phyloP scores from a whole-genome alignment of 129 eudicot genomes.

The Kitagawia praeruptora region DNA sequence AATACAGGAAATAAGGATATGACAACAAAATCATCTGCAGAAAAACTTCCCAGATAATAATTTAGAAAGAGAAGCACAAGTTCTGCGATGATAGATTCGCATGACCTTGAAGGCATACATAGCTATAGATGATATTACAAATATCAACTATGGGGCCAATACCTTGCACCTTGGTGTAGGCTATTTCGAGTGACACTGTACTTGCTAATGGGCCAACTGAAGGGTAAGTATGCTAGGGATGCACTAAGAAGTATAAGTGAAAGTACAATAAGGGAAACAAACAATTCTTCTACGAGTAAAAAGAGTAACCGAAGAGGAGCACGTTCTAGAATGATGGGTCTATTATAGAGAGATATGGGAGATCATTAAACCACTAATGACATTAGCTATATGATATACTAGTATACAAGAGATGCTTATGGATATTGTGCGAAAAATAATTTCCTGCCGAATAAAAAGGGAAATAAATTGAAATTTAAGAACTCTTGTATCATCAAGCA shows the following conservation, averaged over 20 bases:
- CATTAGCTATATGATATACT: too few species aligned
- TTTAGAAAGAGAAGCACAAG: neutral
- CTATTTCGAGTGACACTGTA: neutral
- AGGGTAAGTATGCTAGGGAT: neutral
- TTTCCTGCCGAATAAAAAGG: neutral
- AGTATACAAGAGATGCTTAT: neutral
- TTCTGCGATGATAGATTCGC: neutral
- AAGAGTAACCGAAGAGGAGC: neutral
- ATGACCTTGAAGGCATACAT: neutral
- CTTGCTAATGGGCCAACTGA: neutral
- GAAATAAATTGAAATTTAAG: neutral
- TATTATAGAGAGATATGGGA: neutral
- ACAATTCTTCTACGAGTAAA: neutral
- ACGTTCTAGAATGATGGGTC: neutral
- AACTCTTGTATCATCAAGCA: neutral
- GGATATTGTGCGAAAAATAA: neutral
- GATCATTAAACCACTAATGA: too few species aligned
- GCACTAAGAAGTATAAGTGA: neutral
- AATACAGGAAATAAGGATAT: conserved; percentile 12
- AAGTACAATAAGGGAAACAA: neutral
- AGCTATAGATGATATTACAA: neutral
- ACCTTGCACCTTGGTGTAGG: neutral
- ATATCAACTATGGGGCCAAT: neutral
- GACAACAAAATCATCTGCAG: neutral
- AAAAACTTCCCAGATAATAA: neutral